A percentile compares a stretch with the other conserved stretches of the same genome.
Evolutionary conservation across 495 filamentous ascomycete species (phyloP).

Genomic region (Ramalina intermedia): DNA sequence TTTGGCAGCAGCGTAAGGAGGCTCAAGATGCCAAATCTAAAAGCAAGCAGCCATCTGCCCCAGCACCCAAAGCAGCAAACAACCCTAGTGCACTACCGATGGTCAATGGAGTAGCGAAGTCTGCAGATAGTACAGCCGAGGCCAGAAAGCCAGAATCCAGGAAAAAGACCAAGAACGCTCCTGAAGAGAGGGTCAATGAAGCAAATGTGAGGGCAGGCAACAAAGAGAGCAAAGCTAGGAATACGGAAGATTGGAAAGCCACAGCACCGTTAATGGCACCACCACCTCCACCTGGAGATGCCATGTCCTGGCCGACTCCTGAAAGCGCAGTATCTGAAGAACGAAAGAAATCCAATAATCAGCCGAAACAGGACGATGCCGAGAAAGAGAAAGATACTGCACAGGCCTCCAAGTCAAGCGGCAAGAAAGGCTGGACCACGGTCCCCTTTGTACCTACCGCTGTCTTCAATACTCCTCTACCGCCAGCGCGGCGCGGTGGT

Average conservation of each 20-base stretch:
- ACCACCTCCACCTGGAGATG: conserved; percentile 54
- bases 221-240: conserved; percentile 37
- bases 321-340: conserved; percentile 62
- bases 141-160: conserved; percentile 15
- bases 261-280: conserved; percentile 23
- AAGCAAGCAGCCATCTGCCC: conserved; percentile 18
- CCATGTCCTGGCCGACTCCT: conserved; percentile 78
- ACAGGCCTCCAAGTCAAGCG: conserved; percentile 34
- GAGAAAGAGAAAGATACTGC: conserved; percentile 37
- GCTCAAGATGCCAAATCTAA: conserved; percentile 54
- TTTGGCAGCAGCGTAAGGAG: conserved; percentile 68
- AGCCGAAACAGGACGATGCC: conserved; percentile 47
- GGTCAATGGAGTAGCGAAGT: conserved; percentile 16
- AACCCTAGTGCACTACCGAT: not conserved
- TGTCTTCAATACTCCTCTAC: conserved; percentile 69
- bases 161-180: conserved; percentile 17
- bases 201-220: conserved; percentile 5
- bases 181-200: conserved; percentile 19
- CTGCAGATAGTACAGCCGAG: conserved; percentile 20
- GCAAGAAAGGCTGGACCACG: conserved; percentile 59
- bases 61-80: conserved; percentile 17
- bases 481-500: conserved; percentile 47
- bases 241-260: conserved; percentile 30
- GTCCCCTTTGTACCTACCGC: conserved; percentile 63
- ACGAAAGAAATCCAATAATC: conserved; percentile 52